Percentiles rank a stretch among this genome's conserved stretches.
phyloP scores from a whole-genome alignment of 768 basidiomycete species.

The Suillus tomentosus region DNA sequence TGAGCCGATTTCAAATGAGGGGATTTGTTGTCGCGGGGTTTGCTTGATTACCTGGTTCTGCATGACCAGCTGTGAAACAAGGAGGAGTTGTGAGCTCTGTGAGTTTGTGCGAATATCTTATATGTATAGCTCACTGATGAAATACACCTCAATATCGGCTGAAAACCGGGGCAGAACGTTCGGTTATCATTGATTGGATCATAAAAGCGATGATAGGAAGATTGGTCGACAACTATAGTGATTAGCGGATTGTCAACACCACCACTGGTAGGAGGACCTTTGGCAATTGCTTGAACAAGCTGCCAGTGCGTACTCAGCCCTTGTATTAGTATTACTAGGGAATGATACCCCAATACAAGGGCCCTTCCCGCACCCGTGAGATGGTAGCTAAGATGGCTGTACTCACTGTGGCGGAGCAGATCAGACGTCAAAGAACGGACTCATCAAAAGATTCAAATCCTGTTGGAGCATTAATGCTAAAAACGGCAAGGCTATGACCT shows the following conservation, averaged over 20 bases:
- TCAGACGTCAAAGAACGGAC: background rate
- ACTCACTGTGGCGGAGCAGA: background rate
- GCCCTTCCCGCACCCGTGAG: background rate
- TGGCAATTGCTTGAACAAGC: background rate
- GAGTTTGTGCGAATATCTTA: background rate
- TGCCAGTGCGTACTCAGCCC: background rate
- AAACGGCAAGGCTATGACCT: no score
- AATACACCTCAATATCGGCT: background rate
- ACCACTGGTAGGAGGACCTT: background rate
- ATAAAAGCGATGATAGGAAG: background rate
- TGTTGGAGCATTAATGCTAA: no score
- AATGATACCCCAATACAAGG: background rate
- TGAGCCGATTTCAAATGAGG: slow-evolving; percentile 24
- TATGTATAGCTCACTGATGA: slow-evolving; percentile 1
- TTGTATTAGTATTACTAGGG: background rate
- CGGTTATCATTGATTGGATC: background rate
- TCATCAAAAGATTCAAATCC: slow-evolving; percentile 2
- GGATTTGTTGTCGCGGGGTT: background rate
- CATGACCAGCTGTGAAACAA: background rate
- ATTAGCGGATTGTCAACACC: background rate
- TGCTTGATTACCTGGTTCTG: background rate
- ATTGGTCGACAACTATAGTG: background rate
- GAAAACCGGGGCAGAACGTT: background rate
- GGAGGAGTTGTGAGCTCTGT: background rate
- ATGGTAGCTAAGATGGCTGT: background rate